Evolutionary conservation across 805 yeast genomes (phyloP).

Genomic region (Lachancea fermentati): DNA sequence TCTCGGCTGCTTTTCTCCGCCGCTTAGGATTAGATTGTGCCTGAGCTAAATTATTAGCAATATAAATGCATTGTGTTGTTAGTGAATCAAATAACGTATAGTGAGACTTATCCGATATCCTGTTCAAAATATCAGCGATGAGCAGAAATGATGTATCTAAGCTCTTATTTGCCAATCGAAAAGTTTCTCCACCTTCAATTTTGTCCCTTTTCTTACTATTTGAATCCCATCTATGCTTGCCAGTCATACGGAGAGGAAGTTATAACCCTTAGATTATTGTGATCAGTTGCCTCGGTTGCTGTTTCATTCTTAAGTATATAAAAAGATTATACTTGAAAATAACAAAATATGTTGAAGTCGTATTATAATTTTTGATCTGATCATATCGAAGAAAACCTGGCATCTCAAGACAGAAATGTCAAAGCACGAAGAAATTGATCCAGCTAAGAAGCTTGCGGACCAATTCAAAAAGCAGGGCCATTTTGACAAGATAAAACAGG

Average conservation of each 20-base stretch:
- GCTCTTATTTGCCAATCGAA: neutral
- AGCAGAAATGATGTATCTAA: neutral
- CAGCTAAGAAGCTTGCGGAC: slow-evolving; percentile 25
- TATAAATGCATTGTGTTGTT: neutral
- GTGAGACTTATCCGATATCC: neutral
- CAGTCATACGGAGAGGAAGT: too few relatives aligned
- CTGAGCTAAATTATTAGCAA: neutral
- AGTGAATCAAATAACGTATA: neutral
- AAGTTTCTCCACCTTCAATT: too few relatives aligned
- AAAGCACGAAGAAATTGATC: slow-evolving; percentile 10
- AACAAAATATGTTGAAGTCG: neutral
- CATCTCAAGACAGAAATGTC: neutral
- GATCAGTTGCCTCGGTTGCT: too few relatives aligned
- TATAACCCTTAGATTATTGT: too few relatives aligned
- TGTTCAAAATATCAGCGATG: neutral
- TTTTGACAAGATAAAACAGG: slow-evolving; percentile 28
- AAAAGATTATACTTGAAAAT: too few relatives aligned
- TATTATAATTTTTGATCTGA: too few relatives aligned
- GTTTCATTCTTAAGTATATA: too few relatives aligned
- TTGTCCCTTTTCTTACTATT: too few relatives aligned
- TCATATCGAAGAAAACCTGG: neutral
- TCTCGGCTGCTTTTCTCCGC: neutral
- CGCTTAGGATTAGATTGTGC: neutral
- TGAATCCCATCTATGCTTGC: too few relatives aligned
- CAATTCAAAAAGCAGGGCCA: slow-evolving; percentile 30